These are phyloP conservation scores for Diospyros lotus DNA, from an alignment of 148 eudicot species.

Conservation along the genomic window DNA sequence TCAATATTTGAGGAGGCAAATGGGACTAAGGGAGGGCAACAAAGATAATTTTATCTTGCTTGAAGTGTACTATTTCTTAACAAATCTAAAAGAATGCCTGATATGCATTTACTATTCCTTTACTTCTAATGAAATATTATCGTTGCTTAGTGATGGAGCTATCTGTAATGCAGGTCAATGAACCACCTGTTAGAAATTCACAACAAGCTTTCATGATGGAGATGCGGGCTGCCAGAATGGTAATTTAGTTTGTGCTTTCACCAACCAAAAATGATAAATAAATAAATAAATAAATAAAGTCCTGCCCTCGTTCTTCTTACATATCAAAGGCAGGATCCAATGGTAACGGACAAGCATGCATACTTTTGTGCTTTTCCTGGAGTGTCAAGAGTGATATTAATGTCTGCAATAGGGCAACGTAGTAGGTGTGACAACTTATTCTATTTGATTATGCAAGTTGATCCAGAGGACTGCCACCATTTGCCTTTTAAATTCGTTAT, in stretches of 20 bases:
- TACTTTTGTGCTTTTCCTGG: background rate
- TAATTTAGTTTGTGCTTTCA: conserved; percentile 18
- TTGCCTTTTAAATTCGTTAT: too few relatives aligned
- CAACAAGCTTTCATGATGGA: conserved; percentile 97
- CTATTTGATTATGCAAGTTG: too few relatives aligned
- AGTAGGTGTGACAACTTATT: too few relatives aligned
- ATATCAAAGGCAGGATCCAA: background rate
- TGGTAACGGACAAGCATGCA: background rate
- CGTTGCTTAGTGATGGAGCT: background rate
- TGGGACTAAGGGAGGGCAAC: too few relatives aligned
- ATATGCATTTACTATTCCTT: background rate
- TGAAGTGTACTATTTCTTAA: too few relatives aligned
- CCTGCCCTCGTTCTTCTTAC: background rate
- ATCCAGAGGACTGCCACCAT: too few relatives aligned
- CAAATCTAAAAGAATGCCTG: background rate
- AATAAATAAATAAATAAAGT: too few relatives aligned
- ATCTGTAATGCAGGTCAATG: conserved; percentile 54
- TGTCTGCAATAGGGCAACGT: background rate
- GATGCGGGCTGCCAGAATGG: conserved; percentile 93
- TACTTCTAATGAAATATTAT: background rate
- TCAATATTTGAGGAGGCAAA: too few relatives aligned
- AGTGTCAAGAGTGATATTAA: background rate
- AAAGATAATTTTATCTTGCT: too few relatives aligned
- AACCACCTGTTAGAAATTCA: conserved; percentile 76
- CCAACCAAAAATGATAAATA: background rate